A percentile compares a stretch with the other conserved stretches of the same genome.
Evolutionary conservation across 2,329 filamentous ascomycete genomes (phyloP).

Genomic region (Talaromyces sp.): DNA sequence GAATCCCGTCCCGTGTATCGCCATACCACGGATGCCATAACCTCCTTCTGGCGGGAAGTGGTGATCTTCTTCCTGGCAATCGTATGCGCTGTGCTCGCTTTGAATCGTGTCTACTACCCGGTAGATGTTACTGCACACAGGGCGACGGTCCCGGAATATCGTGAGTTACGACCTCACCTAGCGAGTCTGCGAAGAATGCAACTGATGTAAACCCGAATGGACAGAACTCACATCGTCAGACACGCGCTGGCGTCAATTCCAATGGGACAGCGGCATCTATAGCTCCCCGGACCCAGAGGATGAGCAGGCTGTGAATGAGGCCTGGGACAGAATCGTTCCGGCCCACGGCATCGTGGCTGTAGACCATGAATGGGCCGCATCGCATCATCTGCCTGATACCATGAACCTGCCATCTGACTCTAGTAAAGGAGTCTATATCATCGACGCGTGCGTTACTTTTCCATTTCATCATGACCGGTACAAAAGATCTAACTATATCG

Average conservation of each 20-base stretch:
- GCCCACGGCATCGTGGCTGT: conserved; percentile 30
- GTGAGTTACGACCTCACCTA: neutral
- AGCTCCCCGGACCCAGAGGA: neutral
- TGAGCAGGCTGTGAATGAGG: neutral
- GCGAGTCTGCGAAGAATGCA: too few relatives aligned
- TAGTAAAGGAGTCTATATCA: conserved; percentile 21
- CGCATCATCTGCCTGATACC: conserved; percentile 22
- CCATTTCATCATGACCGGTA: too few relatives aligned
- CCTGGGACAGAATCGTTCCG: conserved; percentile 27
- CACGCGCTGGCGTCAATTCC: neutral
- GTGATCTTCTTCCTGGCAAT: neutral
- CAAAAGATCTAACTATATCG: neutral
- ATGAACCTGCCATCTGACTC: conserved; percentile 22
- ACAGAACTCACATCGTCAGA: neutral
- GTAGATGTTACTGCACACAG: neutral
- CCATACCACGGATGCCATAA: neutral
- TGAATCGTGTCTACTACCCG: neutral
- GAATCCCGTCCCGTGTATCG: neutral
- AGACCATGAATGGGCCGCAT: conserved; percentile 24
- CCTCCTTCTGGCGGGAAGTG: neutral
- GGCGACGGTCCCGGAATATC: neutral
- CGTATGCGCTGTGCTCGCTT: neutral
- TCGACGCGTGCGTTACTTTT: conserved; percentile 16
- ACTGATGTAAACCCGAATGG: neutral
- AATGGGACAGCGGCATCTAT: neutral